Evolutionary conservation across 148 eudicot species (phyloP), one percentile per base, ranked within the genome.

Genomic region (Nyssa sinensis): DNA sequence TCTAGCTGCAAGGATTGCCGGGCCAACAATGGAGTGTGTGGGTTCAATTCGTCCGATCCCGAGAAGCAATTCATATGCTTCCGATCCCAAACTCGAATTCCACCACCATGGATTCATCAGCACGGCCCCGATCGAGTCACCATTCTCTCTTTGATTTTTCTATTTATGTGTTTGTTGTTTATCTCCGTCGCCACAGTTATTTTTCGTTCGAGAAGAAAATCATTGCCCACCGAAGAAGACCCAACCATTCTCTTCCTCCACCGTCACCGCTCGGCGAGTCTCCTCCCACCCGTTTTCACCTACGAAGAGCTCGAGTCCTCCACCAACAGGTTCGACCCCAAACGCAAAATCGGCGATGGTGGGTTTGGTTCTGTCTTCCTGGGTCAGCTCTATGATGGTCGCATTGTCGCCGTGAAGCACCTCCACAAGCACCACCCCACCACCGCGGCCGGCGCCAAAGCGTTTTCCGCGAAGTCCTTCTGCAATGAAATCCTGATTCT

Each of bases 401-500:
- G 89, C 0, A 71, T 85, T 13, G 92, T 90, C 30, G 98, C 97
- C 7, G 91, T 94, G 0, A 94, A 94, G 32, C 88, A 90, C 47
- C 86, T 94, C 35, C 91, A 89, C 64, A 83, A 69, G 66, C 91
- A 84, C 60, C 80, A 83, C 21, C 75, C 77, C 1, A 65, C 69
- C 11, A 59, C 75, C 41, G 70, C 73, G 1, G 80, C 28, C 11
- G 83, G 78, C 0, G 79, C 82, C 12, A 85, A 81, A 64, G 81
- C 88, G 0, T 78, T 88, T 7, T 82, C 92, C 0, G 79, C 84
- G 1, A 91, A 91, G 66, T 87, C 97, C 1, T 94, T 94, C 66
- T 91, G 97, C 64, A 94, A 94, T 47, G 98, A 94, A 53, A 94
- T 94, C 16, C 77, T 92, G 70, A 94, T 94, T 4, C 59, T 94